Evolutionary conservation across 257 asterid species (phyloP), one percentile per base, ranked within the genome.

Genomic region (Ballota nigra): DNA sequence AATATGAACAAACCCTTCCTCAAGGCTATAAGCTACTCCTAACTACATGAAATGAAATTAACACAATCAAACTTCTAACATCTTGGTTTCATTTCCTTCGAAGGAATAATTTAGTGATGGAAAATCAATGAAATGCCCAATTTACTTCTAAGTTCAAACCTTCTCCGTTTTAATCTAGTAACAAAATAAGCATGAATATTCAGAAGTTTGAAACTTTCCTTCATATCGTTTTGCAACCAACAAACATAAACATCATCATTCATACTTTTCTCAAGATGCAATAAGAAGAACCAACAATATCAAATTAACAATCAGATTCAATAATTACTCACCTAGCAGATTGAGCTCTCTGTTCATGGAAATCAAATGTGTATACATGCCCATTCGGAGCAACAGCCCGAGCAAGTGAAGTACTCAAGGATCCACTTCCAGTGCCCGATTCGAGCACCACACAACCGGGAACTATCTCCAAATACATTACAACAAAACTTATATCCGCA

Each of bases 351-450:
- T 85, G 94, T 71, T 95, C 96, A 80, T 95, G 99, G 75, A 95
- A 95, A 83, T 95, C 99, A 74, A 95, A 95, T 15, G 99, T 92
- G 69, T 86, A 83, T 36, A 95, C 94, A 63, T 82, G 98, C 4
- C 98, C 99, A 2, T 75, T 76, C 3, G 98, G 97, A 0, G 96
- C 95, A 45, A 92, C 84, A 13, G 96, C 96, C 67, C 96, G 85
- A 2, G 98, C 99, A 72, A 95, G 95, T 12, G 99, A 95, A 8
- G 97, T 86, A 8, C 91, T 61, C 82, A 95, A 75, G 12, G 98
- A 95, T 63, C 99, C 99, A 83, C 99, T 95, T 22, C 99, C 98
- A 0, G 98, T 95, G 19, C 99, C 99, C 0, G 98, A 92, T 75
- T 95, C 99, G 22, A 95, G 96, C 78, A 95, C 98, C 69, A 89